A percentile compares a stretch with the other conserved stretches of the same genome.
Conservation (phyloP, 2,329 filamentous ascomycete genomes). For the Drechmeria coniospora region DNA sequence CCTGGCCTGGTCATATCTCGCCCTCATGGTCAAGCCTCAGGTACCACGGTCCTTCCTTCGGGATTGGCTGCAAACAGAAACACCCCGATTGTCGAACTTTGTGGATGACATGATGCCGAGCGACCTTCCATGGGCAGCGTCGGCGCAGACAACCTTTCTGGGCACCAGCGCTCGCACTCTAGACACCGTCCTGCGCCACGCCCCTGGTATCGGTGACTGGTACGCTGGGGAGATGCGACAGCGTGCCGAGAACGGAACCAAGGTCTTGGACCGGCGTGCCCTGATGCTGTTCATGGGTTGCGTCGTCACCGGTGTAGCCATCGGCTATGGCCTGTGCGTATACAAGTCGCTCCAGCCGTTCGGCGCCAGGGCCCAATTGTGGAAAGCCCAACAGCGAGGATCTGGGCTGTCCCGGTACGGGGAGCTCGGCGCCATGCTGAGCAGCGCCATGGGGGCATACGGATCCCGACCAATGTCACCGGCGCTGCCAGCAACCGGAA, state of each 20-base stretch:
- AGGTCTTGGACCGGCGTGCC: conserved; percentile 17
- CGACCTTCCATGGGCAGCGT: conserved; percentile 13
- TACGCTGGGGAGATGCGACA: conserved; percentile 22
- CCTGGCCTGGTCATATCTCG: conserved; percentile 64
- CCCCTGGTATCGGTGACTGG: conserved; percentile 19
- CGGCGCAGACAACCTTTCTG: conserved; percentile 9
- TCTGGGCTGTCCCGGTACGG: conserved; percentile 27
- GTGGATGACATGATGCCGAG: conserved; percentile 14
- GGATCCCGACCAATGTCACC: conserved; percentile 6
- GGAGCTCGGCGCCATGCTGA: conserved; percentile 30
- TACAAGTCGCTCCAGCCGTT: conserved; percentile 28
- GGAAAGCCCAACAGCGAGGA: conserved; percentile 17
- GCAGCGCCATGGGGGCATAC: conserved; percentile 16
- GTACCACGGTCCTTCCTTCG: conserved; percentile 27
- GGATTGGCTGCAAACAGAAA: conserved; percentile 22
- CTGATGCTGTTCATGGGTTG: conserved; percentile 17
- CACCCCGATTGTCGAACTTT: conserved; percentile 15
- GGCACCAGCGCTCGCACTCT: conserved; percentile 15
- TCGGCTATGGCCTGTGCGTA: conserved; percentile 22
- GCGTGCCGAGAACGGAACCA: conserved; percentile 16
- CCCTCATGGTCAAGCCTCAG: conserved; percentile 45
- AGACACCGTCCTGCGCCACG: conserved; percentile 19
- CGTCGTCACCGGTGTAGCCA: conserved; percentile 20
- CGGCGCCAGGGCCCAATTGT: conserved; percentile 28
- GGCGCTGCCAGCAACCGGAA: conserved; percentile 4